phyloP scores from a whole-genome alignment of 2,329 filamentous ascomycete species.

The Colletotrichum sp. region DNA sequence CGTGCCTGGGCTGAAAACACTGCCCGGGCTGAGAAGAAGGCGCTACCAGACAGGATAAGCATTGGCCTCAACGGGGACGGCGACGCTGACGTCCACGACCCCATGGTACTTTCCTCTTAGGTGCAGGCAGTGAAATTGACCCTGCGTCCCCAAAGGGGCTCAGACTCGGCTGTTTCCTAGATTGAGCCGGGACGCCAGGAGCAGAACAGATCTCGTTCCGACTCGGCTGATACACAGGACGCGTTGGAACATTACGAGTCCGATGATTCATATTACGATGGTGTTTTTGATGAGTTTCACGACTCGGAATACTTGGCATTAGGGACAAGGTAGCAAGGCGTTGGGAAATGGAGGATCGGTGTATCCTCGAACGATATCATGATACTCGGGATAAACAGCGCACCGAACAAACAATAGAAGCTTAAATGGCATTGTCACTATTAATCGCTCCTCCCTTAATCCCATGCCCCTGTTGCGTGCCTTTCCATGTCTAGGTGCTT shows the following conservation, averaged over 20 bases:
- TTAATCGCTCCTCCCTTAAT: not conserved
- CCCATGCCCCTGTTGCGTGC: not conserved
- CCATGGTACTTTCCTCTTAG: constrained; percentile 17
- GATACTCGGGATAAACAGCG: constrained; percentile 6
- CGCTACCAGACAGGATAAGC: constrained; percentile 44
- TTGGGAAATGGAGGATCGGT: not conserved
- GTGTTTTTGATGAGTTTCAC: not conserved
- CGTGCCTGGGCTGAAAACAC: constrained; percentile 83
- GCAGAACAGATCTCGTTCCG: not conserved
- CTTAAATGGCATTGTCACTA: not conserved
- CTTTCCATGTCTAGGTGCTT: not conserved
- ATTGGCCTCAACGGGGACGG: constrained; percentile 40
- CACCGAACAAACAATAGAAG: constrained; percentile 12
- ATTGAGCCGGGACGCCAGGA: not conserved
- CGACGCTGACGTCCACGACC: constrained; percentile 6
- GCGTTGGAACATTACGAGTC: not conserved
- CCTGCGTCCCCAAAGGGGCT: not conserved
- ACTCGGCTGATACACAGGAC: not conserved
- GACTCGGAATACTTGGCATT: not conserved
- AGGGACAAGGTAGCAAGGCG: not conserved
- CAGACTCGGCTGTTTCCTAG: not conserved
- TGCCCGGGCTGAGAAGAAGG: constrained; percentile 50
- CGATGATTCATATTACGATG: not conserved
- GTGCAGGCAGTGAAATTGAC: not conserved
- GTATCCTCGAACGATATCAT: not conserved